These are phyloP conservation scores for Coffea eugenioides DNA, from an alignment of 257 asterid species.

Conservation along the genomic window DNA sequence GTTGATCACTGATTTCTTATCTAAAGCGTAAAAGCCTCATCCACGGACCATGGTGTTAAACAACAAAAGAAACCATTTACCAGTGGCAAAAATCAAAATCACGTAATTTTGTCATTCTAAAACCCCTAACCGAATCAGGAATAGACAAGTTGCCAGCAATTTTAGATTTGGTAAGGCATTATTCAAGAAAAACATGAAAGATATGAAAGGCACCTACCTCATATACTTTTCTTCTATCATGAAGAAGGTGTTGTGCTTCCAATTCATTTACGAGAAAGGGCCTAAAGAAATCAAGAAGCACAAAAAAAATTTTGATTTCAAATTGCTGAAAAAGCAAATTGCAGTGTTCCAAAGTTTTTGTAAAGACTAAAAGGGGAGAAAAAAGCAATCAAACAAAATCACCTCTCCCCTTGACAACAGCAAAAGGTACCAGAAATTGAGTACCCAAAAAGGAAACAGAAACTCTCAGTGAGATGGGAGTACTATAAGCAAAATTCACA, in stretches of 20 bases:
- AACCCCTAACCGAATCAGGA: not conserved
- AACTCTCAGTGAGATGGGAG: not conserved
- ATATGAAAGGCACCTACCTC: constrained; percentile 55
- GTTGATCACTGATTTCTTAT: not conserved
- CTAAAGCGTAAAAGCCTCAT: not conserved
- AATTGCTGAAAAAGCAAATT: not conserved
- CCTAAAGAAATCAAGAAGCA: constrained; percentile 40
- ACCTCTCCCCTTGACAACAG: not conserved
- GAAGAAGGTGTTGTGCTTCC: constrained; percentile 92
- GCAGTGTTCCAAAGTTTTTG: not conserved
- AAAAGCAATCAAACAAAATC: not conserved
- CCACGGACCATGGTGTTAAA: not conserved
- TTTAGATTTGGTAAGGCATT: not conserved
- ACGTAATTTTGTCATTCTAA: not conserved
- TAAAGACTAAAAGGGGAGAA: not conserved
- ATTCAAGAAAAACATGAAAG: not conserved
- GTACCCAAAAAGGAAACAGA: not conserved
- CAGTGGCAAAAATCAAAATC: not conserved
- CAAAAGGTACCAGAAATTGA: not conserved
- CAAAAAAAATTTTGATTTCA: not conserved
- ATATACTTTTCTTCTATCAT: constrained; percentile 84
- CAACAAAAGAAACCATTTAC: not conserved
- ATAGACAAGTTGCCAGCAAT: not conserved
- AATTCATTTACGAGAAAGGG: constrained; percentile 86
- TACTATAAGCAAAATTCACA: not conserved